phyloP scores from a whole-genome alignment of 2,329 filamentous ascomycete genomes.

The Aspergillus hiratsukae region DNA sequence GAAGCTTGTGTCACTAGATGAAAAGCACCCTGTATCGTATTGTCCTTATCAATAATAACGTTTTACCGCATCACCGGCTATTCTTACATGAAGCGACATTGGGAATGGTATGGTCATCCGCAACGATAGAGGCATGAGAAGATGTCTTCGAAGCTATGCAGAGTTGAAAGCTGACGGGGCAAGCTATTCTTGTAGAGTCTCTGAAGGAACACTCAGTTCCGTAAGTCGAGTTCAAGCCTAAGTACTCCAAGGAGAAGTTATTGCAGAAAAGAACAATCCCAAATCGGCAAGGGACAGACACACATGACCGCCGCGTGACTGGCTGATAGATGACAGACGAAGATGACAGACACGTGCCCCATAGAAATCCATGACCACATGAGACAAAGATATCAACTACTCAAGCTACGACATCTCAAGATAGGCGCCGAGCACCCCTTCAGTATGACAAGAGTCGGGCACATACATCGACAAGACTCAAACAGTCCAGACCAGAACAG shows the following conservation, averaged over 20 bases:
- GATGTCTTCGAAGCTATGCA: background rate
- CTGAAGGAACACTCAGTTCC: no score
- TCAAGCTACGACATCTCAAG: no score
- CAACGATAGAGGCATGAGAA: background rate
- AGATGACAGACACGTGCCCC: background rate
- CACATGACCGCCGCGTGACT: background rate
- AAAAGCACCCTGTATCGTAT: background rate
- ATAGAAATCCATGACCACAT: background rate
- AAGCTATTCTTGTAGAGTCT: no score
- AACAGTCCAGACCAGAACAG: background rate
- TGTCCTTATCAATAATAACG: background rate
- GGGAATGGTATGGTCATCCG: background rate
- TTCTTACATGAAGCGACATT: background rate
- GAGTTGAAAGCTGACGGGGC: no score
- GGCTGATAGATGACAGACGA: background rate
- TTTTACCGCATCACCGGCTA: background rate
- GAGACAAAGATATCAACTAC: background rate
- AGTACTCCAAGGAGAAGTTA: no score
- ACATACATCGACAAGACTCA: background rate
- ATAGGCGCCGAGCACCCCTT: background rate
- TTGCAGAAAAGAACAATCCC: no score
- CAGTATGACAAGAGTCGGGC: background rate
- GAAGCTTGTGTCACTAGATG: background rate
- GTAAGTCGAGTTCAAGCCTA: no score
- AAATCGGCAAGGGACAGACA: background rate